Evolutionary conservation across 1,139 yeast genomes (phyloP), one percentile per base, ranked within the genome.

Genomic region (Taphrina flavorubra): DNA sequence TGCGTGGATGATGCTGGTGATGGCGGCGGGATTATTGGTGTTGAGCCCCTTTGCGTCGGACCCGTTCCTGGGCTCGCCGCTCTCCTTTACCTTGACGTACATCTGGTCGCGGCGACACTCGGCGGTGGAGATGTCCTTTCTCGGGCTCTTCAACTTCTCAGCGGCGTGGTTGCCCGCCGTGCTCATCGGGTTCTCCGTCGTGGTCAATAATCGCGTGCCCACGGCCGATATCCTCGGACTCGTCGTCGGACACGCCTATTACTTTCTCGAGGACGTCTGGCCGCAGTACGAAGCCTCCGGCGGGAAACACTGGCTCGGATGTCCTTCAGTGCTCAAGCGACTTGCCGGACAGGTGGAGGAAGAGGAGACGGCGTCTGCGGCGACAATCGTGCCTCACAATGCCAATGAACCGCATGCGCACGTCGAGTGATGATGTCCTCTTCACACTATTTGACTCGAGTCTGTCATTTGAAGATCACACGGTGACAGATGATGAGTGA

Each of bases 21-120:
- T 79, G 7, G 72, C 77, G 16, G 46, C 72, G 1, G 68, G 76
- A 39, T 72, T 81, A 11, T 57, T 81, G 37, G 44, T 76, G 1
- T 77, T 78, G 60, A 74, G 81, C 14, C 74, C 78, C 0, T 70
- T 79, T n/a, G 74, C 74, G 36, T 76, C 78, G 11, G 72, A 80
- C 44, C 76, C 77, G 37, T 72, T 78, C 40, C 74, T 82, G 31
- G 83, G 84, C 6, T 74, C 77, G 0, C 76, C 78, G 39, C 74
- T 84, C 47, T 74, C 79, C 34, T 79, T 80, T 61, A 76, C 80
- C 3, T 69, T 83, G 64, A 72, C 80, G 2, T 84, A 81, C 72
- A 74, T 83, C 47, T 82, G 85, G 83, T 77, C 84, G 0, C 78
- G 84, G 36, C 78, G 82, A 34, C 79, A 82, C 70, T 81, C 83